Conservation (phyloP, 78 protist species). For the Dictyostelium intermedium region DNA sequence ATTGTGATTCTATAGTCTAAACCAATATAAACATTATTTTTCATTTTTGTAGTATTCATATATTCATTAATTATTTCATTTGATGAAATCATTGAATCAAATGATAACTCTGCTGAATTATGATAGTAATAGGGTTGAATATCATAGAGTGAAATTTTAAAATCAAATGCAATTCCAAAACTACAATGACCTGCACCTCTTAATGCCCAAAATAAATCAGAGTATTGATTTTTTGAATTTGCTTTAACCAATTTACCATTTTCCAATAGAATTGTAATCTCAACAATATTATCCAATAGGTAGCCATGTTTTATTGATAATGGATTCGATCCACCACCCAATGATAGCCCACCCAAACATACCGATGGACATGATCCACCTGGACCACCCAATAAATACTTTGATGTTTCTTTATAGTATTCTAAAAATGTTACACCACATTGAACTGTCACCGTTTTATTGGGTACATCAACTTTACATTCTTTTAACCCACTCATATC, state of each 20-base stretch:
- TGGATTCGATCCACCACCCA: conserved; percentile 41
- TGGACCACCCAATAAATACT: background rate
- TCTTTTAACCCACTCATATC: conserved; percentile 29
- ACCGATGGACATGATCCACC: conserved; percentile 64
- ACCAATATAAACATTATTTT: conserved; percentile 5
- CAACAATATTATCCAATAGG: background rate
- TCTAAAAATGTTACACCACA: conserved; percentile 23
- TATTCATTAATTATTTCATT: background rate
- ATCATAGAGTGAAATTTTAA: background rate
- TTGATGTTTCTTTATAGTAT: conserved; percentile 8
- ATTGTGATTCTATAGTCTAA: background rate
- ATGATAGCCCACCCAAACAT: conserved; percentile 3
- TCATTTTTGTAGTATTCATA: background rate
- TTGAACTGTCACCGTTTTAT: background rate
- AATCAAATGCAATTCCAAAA: background rate
- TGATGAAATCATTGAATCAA: background rate
- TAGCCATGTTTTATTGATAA: conserved; percentile 23
- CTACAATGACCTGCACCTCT: conserved; percentile 14
- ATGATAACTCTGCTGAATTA: background rate
- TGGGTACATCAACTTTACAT: background rate
- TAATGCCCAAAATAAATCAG: conserved; percentile 37
- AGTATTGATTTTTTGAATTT: background rate
- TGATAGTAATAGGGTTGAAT: background rate
- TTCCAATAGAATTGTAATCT: background rate
- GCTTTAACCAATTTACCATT: background rate